Evolutionary conservation across 73 alveolate species (phyloP).

Genomic region (Loxodes magnus): DNA sequence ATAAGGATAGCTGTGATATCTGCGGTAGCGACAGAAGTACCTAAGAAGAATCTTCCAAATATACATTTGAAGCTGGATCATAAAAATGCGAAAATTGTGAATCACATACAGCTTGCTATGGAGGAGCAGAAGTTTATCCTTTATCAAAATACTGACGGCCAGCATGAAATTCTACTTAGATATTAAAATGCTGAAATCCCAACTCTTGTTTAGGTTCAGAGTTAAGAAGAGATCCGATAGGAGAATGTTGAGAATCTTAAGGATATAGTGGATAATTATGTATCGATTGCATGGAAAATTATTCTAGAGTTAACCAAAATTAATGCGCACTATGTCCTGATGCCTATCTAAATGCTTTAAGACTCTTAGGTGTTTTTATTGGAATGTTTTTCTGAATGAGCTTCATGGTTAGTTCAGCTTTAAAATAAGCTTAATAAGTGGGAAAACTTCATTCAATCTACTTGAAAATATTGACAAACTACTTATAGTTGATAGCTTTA

Average conservation of each 20-base stretch:
- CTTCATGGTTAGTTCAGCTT: neutral
- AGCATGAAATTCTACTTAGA: slow-evolving; percentile 9
- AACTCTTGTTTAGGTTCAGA: slow-evolving; percentile 23
- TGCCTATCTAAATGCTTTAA: slow-evolving; percentile 1
- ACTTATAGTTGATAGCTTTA: slow-evolving; percentile 24
- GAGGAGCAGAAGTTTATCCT: slow-evolving; percentile 18
- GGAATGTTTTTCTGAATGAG: slow-evolving; percentile 4
- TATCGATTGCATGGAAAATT: slow-evolving; percentile 22
- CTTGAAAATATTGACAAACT: slow-evolving; percentile 38
- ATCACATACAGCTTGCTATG: slow-evolving; percentile 15
- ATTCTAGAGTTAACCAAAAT: slow-evolving; percentile 13
- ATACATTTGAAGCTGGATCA: slow-evolving; percentile 10
- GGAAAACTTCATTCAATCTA: slow-evolving; percentile 37
- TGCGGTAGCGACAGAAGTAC: too few relatives aligned
- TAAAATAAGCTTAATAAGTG: slow-evolving; percentile 26
- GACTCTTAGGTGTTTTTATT: slow-evolving; percentile 14
- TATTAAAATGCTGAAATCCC: slow-evolving; percentile 16
- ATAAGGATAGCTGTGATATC: slow-evolving; percentile 1
- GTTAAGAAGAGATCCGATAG: neutral
- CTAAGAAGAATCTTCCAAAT: too few relatives aligned
- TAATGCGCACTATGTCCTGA: slow-evolving; percentile 32
- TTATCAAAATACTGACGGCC: slow-evolving; percentile 36
- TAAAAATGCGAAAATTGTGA: slow-evolving; percentile 7
- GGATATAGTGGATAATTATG: slow-evolving; percentile 48
- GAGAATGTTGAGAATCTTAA: slow-evolving; percentile 19